Conservation (phyloP, 2,329 filamentous ascomycete genomes). For the Sclerotinia subarctica region DNA sequence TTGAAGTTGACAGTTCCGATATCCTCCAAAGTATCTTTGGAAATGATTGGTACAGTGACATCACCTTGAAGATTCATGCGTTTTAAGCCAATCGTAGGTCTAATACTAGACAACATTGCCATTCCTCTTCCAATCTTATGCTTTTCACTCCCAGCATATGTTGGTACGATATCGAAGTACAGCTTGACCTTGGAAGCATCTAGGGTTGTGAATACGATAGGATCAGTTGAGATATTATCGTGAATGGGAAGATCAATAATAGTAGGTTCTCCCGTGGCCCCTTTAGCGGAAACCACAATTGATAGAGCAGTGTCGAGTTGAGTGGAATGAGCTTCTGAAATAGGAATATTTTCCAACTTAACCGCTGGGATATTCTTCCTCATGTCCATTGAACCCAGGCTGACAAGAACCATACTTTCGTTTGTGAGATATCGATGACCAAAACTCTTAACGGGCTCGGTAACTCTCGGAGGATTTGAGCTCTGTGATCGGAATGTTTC, state of each 20-base stretch:
- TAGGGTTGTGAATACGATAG: slow-evolving; percentile 79
- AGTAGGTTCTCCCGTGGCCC: slow-evolving; percentile 80
- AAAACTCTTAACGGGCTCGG: slow-evolving; percentile 89
- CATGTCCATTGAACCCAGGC: slow-evolving; percentile 91
- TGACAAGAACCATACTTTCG: slow-evolving; percentile 86
- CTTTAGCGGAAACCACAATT: slow-evolving; percentile 81
- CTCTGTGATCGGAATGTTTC: slow-evolving; percentile 53
- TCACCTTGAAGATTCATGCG: slow-evolving; percentile 92
- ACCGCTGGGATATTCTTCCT: slow-evolving; percentile 78
- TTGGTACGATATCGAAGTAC: slow-evolving; percentile 91
- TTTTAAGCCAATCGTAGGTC: slow-evolving; percentile 76
- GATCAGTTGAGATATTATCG: slow-evolving; percentile 89
- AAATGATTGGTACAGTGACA: slow-evolving; percentile 82
- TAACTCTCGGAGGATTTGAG: slow-evolving; percentile 47
- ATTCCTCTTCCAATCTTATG: slow-evolving; percentile 87
- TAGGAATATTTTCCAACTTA: slow-evolving; percentile 80
- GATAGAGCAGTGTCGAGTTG: slow-evolving; percentile 93
- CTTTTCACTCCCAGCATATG: slow-evolving; percentile 86
- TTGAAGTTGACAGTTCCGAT: slow-evolving; percentile 97
- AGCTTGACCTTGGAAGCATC: slow-evolving; percentile 82
- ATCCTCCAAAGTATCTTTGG: slow-evolving; percentile 71
- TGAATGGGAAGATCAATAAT: slow-evolving; percentile 91
- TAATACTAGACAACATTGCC: slow-evolving; percentile 81
- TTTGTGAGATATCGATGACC: slow-evolving; percentile 92
- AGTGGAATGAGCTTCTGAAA: slow-evolving; percentile 84